Base-by-base conservation (phyloP, 2,329 filamentous ascomycete species). In the Talaromyces albobiverticillius region DNA sequence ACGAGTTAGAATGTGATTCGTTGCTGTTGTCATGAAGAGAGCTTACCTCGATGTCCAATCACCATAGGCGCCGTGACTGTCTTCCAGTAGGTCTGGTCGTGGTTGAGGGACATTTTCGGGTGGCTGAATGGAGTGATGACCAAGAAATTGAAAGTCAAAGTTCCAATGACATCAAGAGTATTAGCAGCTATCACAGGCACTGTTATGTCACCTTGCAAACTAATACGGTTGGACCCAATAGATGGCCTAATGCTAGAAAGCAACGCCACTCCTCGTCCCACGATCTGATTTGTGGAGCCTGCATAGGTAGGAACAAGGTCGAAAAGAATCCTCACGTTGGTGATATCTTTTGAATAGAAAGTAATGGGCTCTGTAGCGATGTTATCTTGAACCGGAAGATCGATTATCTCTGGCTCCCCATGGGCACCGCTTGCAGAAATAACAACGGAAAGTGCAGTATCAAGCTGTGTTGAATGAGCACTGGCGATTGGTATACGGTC, bases 271-370 rank as follows among this genome's bases (percentile, higher is more conserved):
- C 84, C 94, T 36, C 94, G 87, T 2, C 93, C 94, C 55, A 99
- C 86, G 60, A 94, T 81, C 62, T 89, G 88, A 64, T 96, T 90
- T 42, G 82, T 83, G 6, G 79, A 78, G 4, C 93, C 94, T 38
- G 93, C 88, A 72, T 97, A 97, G 0, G 94, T 99, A 1, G 93
- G 94, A 1, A 97, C 86, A 61, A 99, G 89, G 64, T 99, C 94
- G 63, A 99, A 99, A 50, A 95, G 78, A 9, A 99, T 77, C 69
- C 93, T 95, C 56, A 96, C 92, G 64, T 90, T 90, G 25, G 82
- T 80, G 1, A 86, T 79, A 66, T 97, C 90, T 1, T 73, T 80
- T 0, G 93, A 87, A 54, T 86, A 90, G 72, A 99, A 99, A 0
- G 90, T 86, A 42, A 99, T 90, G 0, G 94, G 94, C 63, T 96